Evolutionary conservation across 106 monocot genomes (phyloP).

Genomic region (Allium fistulosum): DNA sequence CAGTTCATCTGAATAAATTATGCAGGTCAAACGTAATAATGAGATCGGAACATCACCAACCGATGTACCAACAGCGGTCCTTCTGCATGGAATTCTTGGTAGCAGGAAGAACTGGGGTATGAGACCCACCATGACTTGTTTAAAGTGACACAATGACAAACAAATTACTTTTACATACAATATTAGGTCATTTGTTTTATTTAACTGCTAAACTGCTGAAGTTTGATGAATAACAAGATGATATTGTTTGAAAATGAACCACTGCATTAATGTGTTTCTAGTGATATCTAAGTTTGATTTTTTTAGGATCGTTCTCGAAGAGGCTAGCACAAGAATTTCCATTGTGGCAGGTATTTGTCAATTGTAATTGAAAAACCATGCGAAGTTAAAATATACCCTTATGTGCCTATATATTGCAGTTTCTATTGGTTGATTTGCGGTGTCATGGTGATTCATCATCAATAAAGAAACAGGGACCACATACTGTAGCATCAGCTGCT

Average conservation of each 20-base stretch:
- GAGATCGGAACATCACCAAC: slow-evolving; percentile 50
- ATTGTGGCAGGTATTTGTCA: slow-evolving; percentile 72
- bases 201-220: no score
- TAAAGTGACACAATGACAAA: no score
- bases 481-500: slow-evolving; percentile 88
- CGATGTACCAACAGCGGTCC: slow-evolving; percentile 94
- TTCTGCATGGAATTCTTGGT: slow-evolving; percentile 94
- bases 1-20: no score
- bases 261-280: no score
- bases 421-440: slow-evolving; percentile 92
- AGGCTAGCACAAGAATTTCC: slow-evolving; percentile 89
- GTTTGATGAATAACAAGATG: no score
- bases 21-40: slow-evolving; percentile 70
- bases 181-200: no score
- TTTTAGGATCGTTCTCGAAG: slow-evolving; percentile 81
- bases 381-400: neutral
- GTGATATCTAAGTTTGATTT: slow-evolving; percentile 1
- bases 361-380: neutral
- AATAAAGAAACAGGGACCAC: slow-evolving; percentile 61
- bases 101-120: slow-evolving; percentile 96
- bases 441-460: slow-evolving; percentile 92
- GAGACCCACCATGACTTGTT: slow-evolving; percentile 4
- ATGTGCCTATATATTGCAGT: slow-evolving; percentile 35
- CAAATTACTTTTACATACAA: no score
- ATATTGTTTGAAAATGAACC: no score